Conservation (phyloP, 2,329 filamentous ascomycete species). For the Aureobasidium sp. region DNA sequence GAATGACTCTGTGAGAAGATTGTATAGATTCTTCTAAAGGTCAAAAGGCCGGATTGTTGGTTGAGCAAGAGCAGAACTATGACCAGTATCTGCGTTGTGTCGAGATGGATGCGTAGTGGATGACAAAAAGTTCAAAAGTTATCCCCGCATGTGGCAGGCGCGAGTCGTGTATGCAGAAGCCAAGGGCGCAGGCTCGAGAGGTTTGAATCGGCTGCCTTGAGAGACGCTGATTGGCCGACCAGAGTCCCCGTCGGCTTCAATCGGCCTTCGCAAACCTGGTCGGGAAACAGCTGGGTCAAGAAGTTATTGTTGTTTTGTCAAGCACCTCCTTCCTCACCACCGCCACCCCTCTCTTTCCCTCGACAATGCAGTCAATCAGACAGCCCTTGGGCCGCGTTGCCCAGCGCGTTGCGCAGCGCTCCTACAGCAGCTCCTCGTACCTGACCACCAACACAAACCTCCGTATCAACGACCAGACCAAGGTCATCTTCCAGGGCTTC, state of each 20-base stretch:
- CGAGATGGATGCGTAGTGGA: not conserved
- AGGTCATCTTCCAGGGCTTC: conserved; percentile 95
- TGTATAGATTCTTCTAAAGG: no score
- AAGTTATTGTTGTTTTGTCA: conserved; percentile 6
- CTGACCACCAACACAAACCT: conserved; percentile 53
- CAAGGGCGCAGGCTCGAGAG: not conserved
- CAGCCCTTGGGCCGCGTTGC: conserved; percentile 57
- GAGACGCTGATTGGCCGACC: no score
- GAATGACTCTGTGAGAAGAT: not conserved
- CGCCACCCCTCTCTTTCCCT: conserved; percentile 8
- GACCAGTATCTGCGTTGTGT: not conserved
- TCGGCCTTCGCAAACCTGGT: conserved; percentile 2
- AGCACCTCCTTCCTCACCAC: not conserved
- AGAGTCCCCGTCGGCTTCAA: not conserved
- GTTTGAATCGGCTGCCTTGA: not conserved
- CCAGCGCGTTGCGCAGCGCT: conserved; percentile 58
- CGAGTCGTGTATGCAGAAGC: not conserved
- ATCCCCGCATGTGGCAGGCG: not conserved
- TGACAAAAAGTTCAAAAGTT: conserved; percentile 6
- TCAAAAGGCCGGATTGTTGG: not conserved
- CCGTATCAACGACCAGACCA: conserved; percentile 85
- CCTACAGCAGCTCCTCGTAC: conserved; percentile 61
- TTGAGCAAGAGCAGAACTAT: not conserved
- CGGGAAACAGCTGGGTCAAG: conserved; percentile 5
- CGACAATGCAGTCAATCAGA: conserved; percentile 68